phyloP scores from a whole-genome alignment of 495 filamentous ascomycete species.

The Schizothecium vesticola region DNA sequence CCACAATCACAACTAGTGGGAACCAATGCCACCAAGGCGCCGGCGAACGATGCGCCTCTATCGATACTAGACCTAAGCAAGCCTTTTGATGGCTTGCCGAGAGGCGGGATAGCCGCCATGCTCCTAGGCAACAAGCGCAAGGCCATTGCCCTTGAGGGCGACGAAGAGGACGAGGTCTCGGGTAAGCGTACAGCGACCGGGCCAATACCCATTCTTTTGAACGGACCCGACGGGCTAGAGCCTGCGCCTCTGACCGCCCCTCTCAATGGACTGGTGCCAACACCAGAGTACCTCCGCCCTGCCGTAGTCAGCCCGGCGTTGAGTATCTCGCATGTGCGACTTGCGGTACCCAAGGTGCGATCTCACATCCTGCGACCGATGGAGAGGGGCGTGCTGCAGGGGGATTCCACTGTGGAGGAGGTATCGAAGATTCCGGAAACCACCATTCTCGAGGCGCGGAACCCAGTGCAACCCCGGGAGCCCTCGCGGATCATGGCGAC shows the following conservation, averaged over 20 bases:
- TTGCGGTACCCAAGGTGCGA: slow-evolving; percentile 85
- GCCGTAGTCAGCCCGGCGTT: slow-evolving; percentile 78
- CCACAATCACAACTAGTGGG: slow-evolving; percentile 79
- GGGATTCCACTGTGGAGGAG: slow-evolving; percentile 48
- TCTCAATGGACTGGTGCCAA: slow-evolving; percentile 57
- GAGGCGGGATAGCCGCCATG: slow-evolving; percentile 78
- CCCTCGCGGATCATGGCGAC: slow-evolving; percentile 76
- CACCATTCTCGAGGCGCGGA: slow-evolving; percentile 44
- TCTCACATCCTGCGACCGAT: slow-evolving; percentile 67
- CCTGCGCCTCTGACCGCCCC: slow-evolving; percentile 53
- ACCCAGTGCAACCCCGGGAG: slow-evolving; percentile 59
- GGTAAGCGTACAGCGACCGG: slow-evolving; percentile 64
- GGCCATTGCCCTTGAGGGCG: slow-evolving; percentile 59
- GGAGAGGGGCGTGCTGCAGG: slow-evolving; percentile 45
- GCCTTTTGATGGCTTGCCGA: slow-evolving; percentile 88
- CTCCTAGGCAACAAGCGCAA: slow-evolving; percentile 92
- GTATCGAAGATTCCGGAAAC: slow-evolving; percentile 57
- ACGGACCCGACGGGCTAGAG: slow-evolving; percentile 70
- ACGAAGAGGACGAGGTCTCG: slow-evolving; percentile 53
- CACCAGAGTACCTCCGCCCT: slow-evolving; percentile 81
- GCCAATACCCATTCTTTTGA: slow-evolving; percentile 66
- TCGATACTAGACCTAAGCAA: slow-evolving; percentile 87
- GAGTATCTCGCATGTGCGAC: slow-evolving; percentile 73
- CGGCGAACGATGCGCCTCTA: slow-evolving; percentile 69
- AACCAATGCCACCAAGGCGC: slow-evolving; percentile 53